phyloP scores from a whole-genome alignment of 805 yeast genomes.

The Scheffersomyces ergatensis region DNA sequence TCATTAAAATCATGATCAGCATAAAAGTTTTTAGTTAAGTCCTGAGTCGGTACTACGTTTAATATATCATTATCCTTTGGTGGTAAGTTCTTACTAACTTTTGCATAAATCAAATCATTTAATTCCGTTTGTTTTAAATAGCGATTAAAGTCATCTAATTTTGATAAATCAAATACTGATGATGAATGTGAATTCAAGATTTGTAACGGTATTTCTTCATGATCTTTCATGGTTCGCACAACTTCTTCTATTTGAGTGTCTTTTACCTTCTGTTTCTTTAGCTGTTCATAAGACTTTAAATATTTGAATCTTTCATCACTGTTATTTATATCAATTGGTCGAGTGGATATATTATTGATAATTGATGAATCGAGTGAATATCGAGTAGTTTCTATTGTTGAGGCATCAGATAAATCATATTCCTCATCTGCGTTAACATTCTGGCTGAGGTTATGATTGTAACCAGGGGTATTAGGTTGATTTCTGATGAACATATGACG shows the following conservation, averaged over 20 bases:
- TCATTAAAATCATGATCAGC: slow-evolving; percentile 12
- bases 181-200: slow-evolving; percentile 13
- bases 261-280: slow-evolving; percentile 8
- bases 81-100: slow-evolving; percentile 9
- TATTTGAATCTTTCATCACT: slow-evolving; percentile 24
- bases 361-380: slow-evolving; percentile 23
- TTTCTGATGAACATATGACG: slow-evolving; percentile 8
- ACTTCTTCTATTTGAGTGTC: slow-evolving; percentile 3
- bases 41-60: slow-evolving; percentile 21
- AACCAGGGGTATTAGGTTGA: slow-evolving; percentile 5
- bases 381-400: background rate
- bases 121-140: slow-evolving; percentile 33
- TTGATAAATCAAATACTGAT: slow-evolving; percentile 28
- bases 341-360: slow-evolving; percentile 15
- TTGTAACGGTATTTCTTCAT: slow-evolving; percentile 14
- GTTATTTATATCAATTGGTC: slow-evolving; percentile 4
- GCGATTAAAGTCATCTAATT: slow-evolving; percentile 32
- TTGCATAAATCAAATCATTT: slow-evolving; percentile 27
- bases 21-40: slow-evolving; percentile 26
- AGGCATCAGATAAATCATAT: background rate
- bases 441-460: slow-evolving; percentile 2
- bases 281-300: slow-evolving; percentile 20
- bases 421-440: slow-evolving; percentile 4
- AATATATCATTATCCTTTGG: slow-evolving; percentile 19
- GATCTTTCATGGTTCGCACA: slow-evolving; percentile 5